These are phyloP conservation scores for Neoarthrinium moseri DNA, from an alignment of 2,329 filamentous ascomycete species.

Conservation along the genomic window DNA sequence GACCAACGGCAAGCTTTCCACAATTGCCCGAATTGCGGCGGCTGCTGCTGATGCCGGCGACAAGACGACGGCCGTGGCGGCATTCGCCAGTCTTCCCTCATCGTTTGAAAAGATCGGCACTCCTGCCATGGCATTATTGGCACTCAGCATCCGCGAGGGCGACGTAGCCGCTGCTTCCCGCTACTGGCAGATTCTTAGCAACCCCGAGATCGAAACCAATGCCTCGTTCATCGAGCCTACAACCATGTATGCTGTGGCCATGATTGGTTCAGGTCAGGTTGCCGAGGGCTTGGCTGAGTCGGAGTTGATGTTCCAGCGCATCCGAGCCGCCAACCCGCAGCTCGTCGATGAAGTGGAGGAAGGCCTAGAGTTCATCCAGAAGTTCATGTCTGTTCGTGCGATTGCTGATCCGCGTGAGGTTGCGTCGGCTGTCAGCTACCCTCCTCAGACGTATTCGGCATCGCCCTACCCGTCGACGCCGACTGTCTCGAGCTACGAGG, in stretches of 20 bases:
- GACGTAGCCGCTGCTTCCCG: slow-evolving; percentile 74
- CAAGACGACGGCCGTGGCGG: slow-evolving; percentile 63
- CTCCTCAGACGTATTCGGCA: slow-evolving; percentile 46
- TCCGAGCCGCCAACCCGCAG: slow-evolving; percentile 64
- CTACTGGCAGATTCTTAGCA: slow-evolving; percentile 76
- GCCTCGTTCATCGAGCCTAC: slow-evolving; percentile 78
- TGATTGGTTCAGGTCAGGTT: slow-evolving; percentile 82
- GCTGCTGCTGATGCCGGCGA: slow-evolving; percentile 79
- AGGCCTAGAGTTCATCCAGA: slow-evolving; percentile 67
- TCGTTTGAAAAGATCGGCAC: slow-evolving; percentile 48
- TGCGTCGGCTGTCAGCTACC: slow-evolving; percentile 44
- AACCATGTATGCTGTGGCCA: slow-evolving; percentile 84
- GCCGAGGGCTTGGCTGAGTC: slow-evolving; percentile 78
- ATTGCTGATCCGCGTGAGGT: slow-evolving; percentile 55
- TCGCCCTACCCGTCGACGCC: slow-evolving; percentile 54
- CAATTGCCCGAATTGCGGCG: slow-evolving; percentile 72
- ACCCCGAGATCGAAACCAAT: slow-evolving; percentile 57
- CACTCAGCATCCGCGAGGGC: slow-evolving; percentile 80
- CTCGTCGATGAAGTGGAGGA: slow-evolving; percentile 82
- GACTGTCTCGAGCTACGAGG: slow-evolving; percentile 65
- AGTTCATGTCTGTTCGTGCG: slow-evolving; percentile 57
- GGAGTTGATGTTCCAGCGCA: slow-evolving; percentile 83
- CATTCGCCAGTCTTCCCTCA: slow-evolving; percentile 58
- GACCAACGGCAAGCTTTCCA: slow-evolving; percentile 54
- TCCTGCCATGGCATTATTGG: slow-evolving; percentile 78